A percentile compares a stretch with the other conserved stretches of the same genome.
Evolutionary conservation across 1,284 basidiomycete genomes (phyloP).

Genomic region (Leccinum subrobustum): DNA sequence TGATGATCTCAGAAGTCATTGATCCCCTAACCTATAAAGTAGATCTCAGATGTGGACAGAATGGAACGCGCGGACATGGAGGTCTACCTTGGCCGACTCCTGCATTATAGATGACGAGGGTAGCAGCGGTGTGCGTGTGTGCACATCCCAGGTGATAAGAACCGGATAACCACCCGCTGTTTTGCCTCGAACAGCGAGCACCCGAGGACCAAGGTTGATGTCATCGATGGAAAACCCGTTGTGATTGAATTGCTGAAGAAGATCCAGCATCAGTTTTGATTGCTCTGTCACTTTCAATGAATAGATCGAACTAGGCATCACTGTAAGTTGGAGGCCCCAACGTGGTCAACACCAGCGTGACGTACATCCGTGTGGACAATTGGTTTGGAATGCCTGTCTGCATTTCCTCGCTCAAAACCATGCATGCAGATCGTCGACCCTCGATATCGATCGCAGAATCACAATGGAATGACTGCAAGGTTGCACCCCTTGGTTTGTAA

Average conservation of each 20-base stretch:
- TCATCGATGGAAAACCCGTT: background rate
- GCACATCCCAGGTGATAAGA: constrained; percentile 12
- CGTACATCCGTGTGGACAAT: constrained; percentile 7
- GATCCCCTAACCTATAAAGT: background rate
- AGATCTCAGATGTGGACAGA: background rate
- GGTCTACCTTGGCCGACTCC: constrained; percentile 4
- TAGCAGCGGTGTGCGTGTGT: constrained; percentile 4
- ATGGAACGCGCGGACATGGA: background rate
- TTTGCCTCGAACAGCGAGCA: constrained; percentile 8
- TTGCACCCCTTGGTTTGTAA: constrained; percentile 7
- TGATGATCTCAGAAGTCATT: constrained; percentile 1
- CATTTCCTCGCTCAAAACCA: constrained; percentile 10
- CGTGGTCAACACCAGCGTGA: background rate
- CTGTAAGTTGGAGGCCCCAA: background rate
- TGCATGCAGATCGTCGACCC: constrained; percentile 19
- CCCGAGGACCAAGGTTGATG: constrained; percentile 18
- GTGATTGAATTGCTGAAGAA: constrained; percentile 11
- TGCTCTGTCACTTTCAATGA: constrained; percentile 1
- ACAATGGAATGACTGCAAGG: constrained; percentile 10
- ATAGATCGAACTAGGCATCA: constrained; percentile 14
- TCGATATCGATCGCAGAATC: constrained; percentile 19
- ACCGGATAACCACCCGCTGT: background rate
- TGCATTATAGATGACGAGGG: background rate
- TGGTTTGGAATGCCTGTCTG: background rate
- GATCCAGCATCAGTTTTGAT: constrained; percentile 1